Evolutionary conservation across 2,329 filamentous ascomycete genomes (phyloP), one percentile per base, ranked within the genome.

Genomic region (Kalaharituber pfeilii): DNA sequence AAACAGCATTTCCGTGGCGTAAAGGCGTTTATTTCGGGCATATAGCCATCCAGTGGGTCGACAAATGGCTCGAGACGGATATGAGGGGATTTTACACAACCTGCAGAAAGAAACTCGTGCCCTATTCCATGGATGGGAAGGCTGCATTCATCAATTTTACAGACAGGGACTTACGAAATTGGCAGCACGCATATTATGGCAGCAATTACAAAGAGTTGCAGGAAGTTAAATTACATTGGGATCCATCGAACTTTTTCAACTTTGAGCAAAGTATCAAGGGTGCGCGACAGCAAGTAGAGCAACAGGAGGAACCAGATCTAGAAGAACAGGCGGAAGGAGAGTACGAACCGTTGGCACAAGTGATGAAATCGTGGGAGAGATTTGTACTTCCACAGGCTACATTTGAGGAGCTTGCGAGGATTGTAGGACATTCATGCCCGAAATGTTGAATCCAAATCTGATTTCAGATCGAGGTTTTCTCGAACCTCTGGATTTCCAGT

Each of bases 51-150:
- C 51, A 61, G 24, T 69, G 65, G 62, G 53, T 57, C 15, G 66
- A 67, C 0, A 67, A 68, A 50, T 67, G 59, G 56, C 7, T 69
- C 6, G 66, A 67, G 54, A 66, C 68, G 64, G 56, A 61, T 8
- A 22, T 47, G 42, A 4, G 25, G 5, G 4, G 2, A 25, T 47
- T 33, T 0, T 61, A 63, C 27, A 26, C 66, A 27, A 7, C 8
- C 2, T 54, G 42, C 15, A 58, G 67, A 39, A 66, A 65, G 47
- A 54, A 44, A 1, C 13, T 68, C 15, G 54, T 54, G 8, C 49
- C 53, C 0, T 56, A 58, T 20, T 64, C 67, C 0, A 44, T 66
- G 7, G 54, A 50, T 0, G 42, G 53, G 2, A 49, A 56, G 5
- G 67, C 65, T 0, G 54, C 60, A 2, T 67, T 64, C 22, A 30